Evolutionary conservation across 2,329 filamentous ascomycete species (phyloP).

Genomic region (Xylariales sp.): DNA sequence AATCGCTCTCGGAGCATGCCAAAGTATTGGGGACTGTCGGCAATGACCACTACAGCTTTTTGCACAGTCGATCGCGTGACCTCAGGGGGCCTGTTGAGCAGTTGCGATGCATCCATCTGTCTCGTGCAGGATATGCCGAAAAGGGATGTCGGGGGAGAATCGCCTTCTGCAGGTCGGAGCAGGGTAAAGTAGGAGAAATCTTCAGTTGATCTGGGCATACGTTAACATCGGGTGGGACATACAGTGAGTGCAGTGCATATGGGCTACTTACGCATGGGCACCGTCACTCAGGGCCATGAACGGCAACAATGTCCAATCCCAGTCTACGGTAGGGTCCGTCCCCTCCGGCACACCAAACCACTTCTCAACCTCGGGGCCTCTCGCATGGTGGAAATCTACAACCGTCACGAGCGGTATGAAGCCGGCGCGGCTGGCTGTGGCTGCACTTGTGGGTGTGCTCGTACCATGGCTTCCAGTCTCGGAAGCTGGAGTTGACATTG

Average conservation of each 20-base stretch:
- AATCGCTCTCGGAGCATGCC: conserved; percentile 87
- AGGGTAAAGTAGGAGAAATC: conserved; percentile 99
- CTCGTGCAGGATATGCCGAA: conserved; percentile 96
- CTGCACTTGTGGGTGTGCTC: neutral
- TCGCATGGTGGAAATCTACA: conserved; percentile 80
- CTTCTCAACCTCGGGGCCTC: conserved; percentile 86
- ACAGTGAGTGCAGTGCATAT: neutral
- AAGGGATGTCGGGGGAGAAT: conserved; percentile 67
- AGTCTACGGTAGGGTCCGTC: conserved; percentile 72
- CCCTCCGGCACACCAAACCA: conserved; percentile 80
- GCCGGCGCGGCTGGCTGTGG: conserved; percentile 26
- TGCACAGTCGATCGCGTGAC: conserved; percentile 98
- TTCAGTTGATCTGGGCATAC: conserved; percentile 74
- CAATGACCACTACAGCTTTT: conserved; percentile 95
- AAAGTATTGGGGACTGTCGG: conserved; percentile 84
- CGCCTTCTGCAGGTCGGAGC: conserved; percentile 54
- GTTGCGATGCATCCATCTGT: conserved; percentile 75
- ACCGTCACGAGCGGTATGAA: conserved; percentile 71
- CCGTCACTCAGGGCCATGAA: conserved; percentile 98
- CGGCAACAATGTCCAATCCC: conserved; percentile 86
- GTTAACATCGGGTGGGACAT: conserved; percentile 1
- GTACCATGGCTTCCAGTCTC: neutral
- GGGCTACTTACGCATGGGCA: conserved; percentile 72
- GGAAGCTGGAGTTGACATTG: conserved; percentile 3
- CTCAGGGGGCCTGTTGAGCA: conserved; percentile 76